These are phyloP conservation scores for Talaromyces rugulosus DNA, from an alignment of 2,329 filamentous ascomycete genomes.

Conservation along the genomic window DNA sequence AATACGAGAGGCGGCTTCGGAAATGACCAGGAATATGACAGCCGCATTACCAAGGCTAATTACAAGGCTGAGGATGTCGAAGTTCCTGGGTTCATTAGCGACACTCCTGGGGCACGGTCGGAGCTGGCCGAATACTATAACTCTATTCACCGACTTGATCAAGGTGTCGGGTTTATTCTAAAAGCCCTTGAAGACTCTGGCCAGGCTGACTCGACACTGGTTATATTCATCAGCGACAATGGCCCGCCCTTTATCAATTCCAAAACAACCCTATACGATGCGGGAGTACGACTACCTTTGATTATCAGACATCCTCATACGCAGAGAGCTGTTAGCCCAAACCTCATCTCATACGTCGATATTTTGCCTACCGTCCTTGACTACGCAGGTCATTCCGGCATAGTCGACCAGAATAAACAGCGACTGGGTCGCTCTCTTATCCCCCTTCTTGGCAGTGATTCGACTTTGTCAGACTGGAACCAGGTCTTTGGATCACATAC, in stretches of 20 bases:
- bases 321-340: constrained; percentile 29
- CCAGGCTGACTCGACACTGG: constrained; percentile 30
- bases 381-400: constrained; percentile 33
- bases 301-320: constrained; percentile 35
- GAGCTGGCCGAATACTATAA: constrained; percentile 44
- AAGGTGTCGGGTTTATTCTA: constrained; percentile 31
- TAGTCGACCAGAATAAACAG: constrained; percentile 21
- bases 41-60: constrained; percentile 18
- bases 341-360: constrained; percentile 46
- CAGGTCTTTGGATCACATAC: constrained; percentile 50
- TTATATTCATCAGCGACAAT: constrained; percentile 49
- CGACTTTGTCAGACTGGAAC: neutral
- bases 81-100: constrained; percentile 40
- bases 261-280: constrained; percentile 50
- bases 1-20: constrained; percentile 40
- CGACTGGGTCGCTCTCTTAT: constrained; percentile 23
- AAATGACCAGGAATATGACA: constrained; percentile 34
- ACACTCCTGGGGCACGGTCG: constrained; percentile 36
- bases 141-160: constrained; percentile 38
- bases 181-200: constrained; percentile 26
- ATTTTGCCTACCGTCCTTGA: constrained; percentile 45
- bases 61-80: constrained; percentile 33
- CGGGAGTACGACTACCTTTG: constrained; percentile 43
- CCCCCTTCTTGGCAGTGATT: constrained; percentile 1
- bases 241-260: constrained; percentile 50